Evolutionary conservation across 23 red algal genomes (phyloP).

Genomic region (Gracilariopsis chorda): DNA sequence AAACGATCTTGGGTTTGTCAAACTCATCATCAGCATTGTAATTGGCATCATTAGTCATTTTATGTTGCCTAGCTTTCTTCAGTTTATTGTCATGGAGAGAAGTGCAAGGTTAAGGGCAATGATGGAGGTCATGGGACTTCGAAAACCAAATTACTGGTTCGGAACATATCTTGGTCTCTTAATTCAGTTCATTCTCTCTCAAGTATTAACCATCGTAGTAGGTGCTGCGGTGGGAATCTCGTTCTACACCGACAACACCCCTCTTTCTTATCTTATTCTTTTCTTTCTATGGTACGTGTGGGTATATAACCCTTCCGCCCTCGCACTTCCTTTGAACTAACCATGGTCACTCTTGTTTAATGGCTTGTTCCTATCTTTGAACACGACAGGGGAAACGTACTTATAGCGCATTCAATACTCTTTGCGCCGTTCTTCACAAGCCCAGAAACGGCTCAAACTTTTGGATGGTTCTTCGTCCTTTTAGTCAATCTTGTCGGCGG

Average conservation of each 20-base stretch:
- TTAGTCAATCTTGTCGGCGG: constrained; percentile 81
- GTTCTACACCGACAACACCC: constrained; percentile 83
- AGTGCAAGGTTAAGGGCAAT: constrained; percentile 58
- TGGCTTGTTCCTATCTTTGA: background rate
- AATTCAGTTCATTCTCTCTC: constrained; percentile 64
- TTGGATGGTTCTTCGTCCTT: constrained; percentile 83
- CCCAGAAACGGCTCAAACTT: constrained; percentile 78
- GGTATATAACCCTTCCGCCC: background rate
- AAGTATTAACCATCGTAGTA: constrained; percentile 44
- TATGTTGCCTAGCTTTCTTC: constrained; percentile 70
- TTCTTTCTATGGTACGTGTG: constrained; percentile 54
- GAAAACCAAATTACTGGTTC: constrained; percentile 70
- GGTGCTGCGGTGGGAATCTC: constrained; percentile 53
- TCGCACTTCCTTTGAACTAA: background rate
- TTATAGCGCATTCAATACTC: constrained; percentile 75
- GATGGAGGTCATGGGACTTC: constrained; percentile 85
- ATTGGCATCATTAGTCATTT: constrained; percentile 80
- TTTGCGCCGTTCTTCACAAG: constrained; percentile 82
- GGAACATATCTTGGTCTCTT: constrained; percentile 83
- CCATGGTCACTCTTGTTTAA: background rate
- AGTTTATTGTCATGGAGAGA: constrained; percentile 85
- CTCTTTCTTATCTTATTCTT: constrained; percentile 71
- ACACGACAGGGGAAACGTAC: constrained; percentile 66
- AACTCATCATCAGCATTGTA: constrained; percentile 72
- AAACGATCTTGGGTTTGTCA: constrained; percentile 49